Conservation (phyloP, 768 basidiomycete genomes). For the Dentipellis sp. region DNA sequence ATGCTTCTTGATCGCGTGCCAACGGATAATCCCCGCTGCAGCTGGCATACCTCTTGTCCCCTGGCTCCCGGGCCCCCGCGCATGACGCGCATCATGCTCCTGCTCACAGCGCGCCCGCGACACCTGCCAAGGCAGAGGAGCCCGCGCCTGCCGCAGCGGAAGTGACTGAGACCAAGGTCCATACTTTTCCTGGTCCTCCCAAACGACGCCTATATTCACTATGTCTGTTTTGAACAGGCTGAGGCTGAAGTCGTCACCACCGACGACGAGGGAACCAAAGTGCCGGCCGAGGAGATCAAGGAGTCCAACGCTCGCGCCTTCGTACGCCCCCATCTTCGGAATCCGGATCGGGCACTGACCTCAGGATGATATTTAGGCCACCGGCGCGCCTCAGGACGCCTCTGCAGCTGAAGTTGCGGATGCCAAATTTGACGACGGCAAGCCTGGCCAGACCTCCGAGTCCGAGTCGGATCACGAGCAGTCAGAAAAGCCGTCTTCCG, state of each 20-base stretch:
- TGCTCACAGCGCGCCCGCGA: conserved; percentile 44
- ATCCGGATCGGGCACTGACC: background rate
- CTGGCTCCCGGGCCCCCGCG: conserved; percentile 8
- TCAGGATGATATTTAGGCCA: conserved; percentile 7
- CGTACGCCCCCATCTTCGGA: conserved; percentile 7
- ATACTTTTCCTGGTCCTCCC: too few relatives aligned
- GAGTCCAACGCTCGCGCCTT: conserved; percentile 17
- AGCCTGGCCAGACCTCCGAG: conserved; percentile 16
- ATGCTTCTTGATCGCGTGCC: too few relatives aligned
- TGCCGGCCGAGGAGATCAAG: conserved; percentile 17
- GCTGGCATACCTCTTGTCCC: conserved; percentile 12
- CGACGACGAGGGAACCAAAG: conserved; percentile 20
- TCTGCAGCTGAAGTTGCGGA: conserved; percentile 15
- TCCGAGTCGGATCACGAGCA: conserved; percentile 17
- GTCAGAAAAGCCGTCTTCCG: conserved; percentile 13
- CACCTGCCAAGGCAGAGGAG: conserved; percentile 38
- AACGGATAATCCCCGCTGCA: background rate
- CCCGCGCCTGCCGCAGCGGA: conserved; percentile 17
- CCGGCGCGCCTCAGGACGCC: conserved; percentile 18
- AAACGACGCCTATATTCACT: background rate
- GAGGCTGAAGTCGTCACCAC: conserved; percentile 31
- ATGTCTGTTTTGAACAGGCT: conserved; percentile 11
- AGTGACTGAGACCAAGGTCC: background rate
- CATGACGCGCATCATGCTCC: conserved; percentile 39
- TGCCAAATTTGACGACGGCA: conserved; percentile 10